phyloP scores from a whole-genome alignment of 768 basidiomycete genomes.

The Tylopilus sp. region DNA sequence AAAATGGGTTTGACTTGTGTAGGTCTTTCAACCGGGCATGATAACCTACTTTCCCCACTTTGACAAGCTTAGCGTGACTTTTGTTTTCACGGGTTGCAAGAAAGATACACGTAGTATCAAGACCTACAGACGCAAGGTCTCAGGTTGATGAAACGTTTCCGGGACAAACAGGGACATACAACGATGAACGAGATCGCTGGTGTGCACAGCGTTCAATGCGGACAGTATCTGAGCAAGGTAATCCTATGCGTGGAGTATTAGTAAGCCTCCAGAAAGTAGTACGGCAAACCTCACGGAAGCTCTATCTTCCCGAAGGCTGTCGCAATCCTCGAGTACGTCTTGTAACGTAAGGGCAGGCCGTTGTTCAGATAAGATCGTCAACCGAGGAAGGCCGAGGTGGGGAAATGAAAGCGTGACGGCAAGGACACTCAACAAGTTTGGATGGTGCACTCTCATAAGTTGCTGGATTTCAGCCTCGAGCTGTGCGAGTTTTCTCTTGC shows the following conservation, averaged over 20 bases:
- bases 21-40: conserved; percentile 72
- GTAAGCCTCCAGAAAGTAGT: neutral
- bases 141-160: neutral
- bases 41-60: conserved; percentile 71
- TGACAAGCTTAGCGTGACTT: conserved; percentile 61
- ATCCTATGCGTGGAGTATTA: conserved; percentile 44
- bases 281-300: conserved; percentile 48
- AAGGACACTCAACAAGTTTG: conserved; percentile 62
- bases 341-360: conserved; percentile 61
- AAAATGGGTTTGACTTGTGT: conserved; percentile 82
- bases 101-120: conserved; percentile 58
- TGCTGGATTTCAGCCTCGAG: conserved; percentile 64
- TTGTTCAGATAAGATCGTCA: conserved; percentile 72
- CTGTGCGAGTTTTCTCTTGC: conserved; percentile 66
- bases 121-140: conserved; percentile 37
- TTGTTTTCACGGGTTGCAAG: conserved; percentile 50
- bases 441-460: conserved; percentile 56
- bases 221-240: conserved; percentile 72
- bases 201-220: conserved; percentile 66
- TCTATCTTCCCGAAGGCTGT: conserved; percentile 68
- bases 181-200: conserved; percentile 65
- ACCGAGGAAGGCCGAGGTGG: conserved; percentile 46
- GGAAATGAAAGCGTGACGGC: conserved; percentile 63
- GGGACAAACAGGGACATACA: conserved; percentile 34
- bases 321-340: conserved; percentile 75